Evolutionary conservation across 2,329 filamentous ascomycete genomes (phyloP).

Genomic region (Cercospora sojina): DNA sequence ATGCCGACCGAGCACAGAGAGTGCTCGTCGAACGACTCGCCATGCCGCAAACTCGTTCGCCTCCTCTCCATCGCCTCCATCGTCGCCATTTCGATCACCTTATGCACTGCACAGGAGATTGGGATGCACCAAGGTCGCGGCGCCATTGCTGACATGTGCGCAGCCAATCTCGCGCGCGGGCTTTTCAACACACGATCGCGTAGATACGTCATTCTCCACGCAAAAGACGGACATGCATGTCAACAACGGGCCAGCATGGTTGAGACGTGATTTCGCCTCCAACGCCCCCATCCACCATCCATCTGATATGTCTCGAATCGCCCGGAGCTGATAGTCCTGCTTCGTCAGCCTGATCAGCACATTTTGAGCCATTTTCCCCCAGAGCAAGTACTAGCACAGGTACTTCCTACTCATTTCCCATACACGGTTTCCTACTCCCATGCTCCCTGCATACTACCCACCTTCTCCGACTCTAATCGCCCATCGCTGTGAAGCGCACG

Average conservation of each 20-base stretch:
- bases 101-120: neutral
- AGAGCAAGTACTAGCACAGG: neutral
- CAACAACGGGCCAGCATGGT: neutral
- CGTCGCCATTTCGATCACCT: neutral
- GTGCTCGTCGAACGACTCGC: no score
- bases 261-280: neutral
- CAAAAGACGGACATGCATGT: neutral
- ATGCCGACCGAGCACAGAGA: no score
- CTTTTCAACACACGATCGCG: neutral
- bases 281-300: neutral
- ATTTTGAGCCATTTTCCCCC: neutral
- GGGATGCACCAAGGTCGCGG: neutral
- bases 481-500: neutral
- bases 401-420: neutral
- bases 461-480: neutral
- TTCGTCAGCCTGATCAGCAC: neutral
- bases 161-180: neutral
- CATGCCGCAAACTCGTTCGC: no score
- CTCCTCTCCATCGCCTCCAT: neutral
- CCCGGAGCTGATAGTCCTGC: neutral
- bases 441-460: slow-evolving; percentile 2
- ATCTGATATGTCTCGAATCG: neutral
- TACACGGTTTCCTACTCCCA: slow-evolving; percentile 3
- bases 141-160: neutral
- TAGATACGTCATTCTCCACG: slow-evolving; percentile 4